These are phyloP conservation scores for Diplotaxis tenuifolia DNA, from an alignment of 345 rosid species.

Conservation along the genomic window DNA sequence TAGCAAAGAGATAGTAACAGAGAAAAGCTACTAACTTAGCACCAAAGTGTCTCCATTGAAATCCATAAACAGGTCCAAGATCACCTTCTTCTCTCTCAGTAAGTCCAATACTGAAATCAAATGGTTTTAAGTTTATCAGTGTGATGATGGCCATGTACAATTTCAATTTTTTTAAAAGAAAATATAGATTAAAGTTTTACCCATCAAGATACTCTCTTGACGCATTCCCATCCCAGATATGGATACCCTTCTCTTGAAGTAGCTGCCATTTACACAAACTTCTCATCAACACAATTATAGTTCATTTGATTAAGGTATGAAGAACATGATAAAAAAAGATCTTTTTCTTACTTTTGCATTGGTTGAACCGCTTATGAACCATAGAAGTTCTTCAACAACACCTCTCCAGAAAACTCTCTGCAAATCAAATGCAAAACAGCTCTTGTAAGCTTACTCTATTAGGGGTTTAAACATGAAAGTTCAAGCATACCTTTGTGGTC, in stretches of 20 bases:
- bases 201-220: conserved; percentile 90
- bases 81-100: conserved; percentile 83
- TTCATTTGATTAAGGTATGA: neutral
- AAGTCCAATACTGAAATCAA: conserved; percentile 58
- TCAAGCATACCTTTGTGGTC: conserved; percentile 72
- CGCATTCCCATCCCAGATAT: conserved; percentile 95
- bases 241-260: conserved; percentile 85
- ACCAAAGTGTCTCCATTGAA: conserved; percentile 98
- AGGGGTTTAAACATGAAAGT: neutral
- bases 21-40: conserved; percentile 55
- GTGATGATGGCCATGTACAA: neutral
- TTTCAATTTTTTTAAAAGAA: neutral
- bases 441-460: conserved; percentile 14
- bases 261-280: conserved; percentile 47
- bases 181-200: conserved; percentile 28
- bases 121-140: neutral
- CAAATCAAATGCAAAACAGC: conserved; percentile 27
- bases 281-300: neutral
- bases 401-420: conserved; percentile 99
- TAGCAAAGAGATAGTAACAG: neutral
- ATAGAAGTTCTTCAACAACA: conserved; percentile 94
- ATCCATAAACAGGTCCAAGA: conserved; percentile 94
- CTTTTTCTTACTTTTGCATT: conserved; percentile 66
- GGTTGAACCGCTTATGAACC: conserved; percentile 98
- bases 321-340: neutral